Evolutionary conservation across 495 filamentous ascomycete genomes (phyloP).

Genomic region (Podospora didyma): DNA sequence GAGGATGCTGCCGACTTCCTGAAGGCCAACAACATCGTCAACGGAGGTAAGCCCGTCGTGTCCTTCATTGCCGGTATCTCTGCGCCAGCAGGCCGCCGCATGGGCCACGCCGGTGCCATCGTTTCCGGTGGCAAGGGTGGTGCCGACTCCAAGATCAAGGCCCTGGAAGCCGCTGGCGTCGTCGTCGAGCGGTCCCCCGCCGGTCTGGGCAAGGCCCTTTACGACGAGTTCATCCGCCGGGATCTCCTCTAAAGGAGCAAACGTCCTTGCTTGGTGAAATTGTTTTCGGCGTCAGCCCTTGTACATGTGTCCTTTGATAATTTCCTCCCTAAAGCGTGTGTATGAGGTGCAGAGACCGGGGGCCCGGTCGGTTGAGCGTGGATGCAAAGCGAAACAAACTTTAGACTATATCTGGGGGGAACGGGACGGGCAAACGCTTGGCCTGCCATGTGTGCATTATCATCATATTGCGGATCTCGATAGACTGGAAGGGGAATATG

Average conservation of each 20-base stretch:
- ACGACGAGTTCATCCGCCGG: slow-evolving; percentile 90
- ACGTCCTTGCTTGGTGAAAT: neutral
- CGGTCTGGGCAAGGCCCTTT: slow-evolving; percentile 82
- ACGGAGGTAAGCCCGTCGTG: slow-evolving; percentile 85
- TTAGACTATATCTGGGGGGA: neutral
- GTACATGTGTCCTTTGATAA: slow-evolving; percentile 19
- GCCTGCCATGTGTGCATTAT: slow-evolving; percentile 11
- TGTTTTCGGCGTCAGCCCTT: slow-evolving; percentile 6
- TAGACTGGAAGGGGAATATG: slow-evolving; percentile 28
- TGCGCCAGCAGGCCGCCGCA: slow-evolving; percentile 90
- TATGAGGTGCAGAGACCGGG: neutral
- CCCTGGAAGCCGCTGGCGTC: slow-evolving; percentile 88
- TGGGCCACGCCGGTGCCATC: slow-evolving; percentile 98
- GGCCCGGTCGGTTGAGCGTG: neutral
- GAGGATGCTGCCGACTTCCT: slow-evolving; percentile 96
- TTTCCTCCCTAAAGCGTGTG: neutral
- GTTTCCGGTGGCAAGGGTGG: slow-evolving; percentile 96
- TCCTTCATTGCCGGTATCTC: slow-evolving; percentile 98
- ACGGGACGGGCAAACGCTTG: neutral
- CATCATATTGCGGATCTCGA: slow-evolving; percentile 13
- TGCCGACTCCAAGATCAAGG: slow-evolving; percentile 94
- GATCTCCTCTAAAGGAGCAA: slow-evolving; percentile 73
- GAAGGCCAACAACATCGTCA: slow-evolving; percentile 79
- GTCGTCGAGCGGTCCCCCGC: slow-evolving; percentile 95
- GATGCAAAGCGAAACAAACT: neutral